Base-by-base conservation (phyloP, 164 flowering plant genomes). In the Liquidambar formosana region DNA sequence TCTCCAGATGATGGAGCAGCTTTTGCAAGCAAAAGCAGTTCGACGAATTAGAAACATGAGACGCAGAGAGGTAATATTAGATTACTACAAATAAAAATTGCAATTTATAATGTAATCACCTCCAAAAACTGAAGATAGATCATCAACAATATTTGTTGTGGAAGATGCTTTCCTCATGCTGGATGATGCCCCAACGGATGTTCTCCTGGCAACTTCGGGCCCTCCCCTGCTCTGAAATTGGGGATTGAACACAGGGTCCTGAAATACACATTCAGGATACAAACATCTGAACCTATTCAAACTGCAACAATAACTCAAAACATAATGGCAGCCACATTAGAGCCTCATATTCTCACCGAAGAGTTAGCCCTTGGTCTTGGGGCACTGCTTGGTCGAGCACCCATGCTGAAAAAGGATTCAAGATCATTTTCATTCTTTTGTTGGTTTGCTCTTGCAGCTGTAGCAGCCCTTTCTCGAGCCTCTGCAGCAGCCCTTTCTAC, bases 41-140 rank as follows among this genome's bases (percentile, higher is more conserved):
- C 63, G 69, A 70, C 22, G 61, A 63, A 38, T 64, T 38, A 49
- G 62, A 43, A 61, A 56, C 38, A 21, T 8, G 18, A 63, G 28
- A 23, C 4, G 41, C 41, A 33, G 25, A 45, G 26, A 26, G 33
- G 28, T 2, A 58, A 23, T 0, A 27, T 12, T 6, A 23, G 2
- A 13, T 27, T 8, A 28, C 15, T 48, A 38, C 49, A n/a, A 18
- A 64, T 16, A 28, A 11, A 57, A n/a, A 63, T 21, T 56, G 44
- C 8, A 0, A 8, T 21, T 5, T 13, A 19, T 22, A 66, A n/a
- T 46, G 45, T 54, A 48, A 70, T 8, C 84, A 91, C 99, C 96
- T 84, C 96, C 97, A 81, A 95, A 93, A 67, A 91, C 83, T 21
- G 96, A 85, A 79, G 84, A 68, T 41, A 93, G 85, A 75, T 93